Conservation (phyloP, 768 basidiomycete species). For the Suillus weaverae region DNA sequence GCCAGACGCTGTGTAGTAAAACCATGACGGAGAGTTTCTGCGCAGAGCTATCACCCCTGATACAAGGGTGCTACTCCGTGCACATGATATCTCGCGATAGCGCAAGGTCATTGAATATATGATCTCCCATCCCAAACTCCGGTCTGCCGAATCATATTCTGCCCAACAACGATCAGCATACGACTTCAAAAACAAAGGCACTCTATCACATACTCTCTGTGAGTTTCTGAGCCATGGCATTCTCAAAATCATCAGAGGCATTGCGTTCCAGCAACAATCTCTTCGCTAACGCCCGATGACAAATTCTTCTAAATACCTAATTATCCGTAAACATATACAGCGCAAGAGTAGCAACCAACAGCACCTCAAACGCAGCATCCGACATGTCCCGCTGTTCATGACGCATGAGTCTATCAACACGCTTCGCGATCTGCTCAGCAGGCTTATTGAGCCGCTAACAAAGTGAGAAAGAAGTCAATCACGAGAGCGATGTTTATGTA, state of each 20-base stretch:
- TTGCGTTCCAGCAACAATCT: conserved; percentile 77
- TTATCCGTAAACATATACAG: conserved; percentile 88
- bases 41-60: conserved; percentile 37
- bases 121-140: conserved; percentile 90
- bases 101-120: conserved; percentile 91
- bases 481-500: no score
- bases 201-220: conserved; percentile 63
- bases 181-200: conserved; percentile 1
- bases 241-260: conserved; percentile 86
- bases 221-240: conserved; percentile 78
- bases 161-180: conserved; percentile 17
- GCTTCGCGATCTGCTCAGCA: conserved; percentile 90
- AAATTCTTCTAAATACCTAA: conserved; percentile 92
- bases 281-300: conserved; percentile 86
- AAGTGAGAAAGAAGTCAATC: no score
- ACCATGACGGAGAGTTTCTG: conserved; percentile 73
- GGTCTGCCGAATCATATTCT: conserved; percentile 77
- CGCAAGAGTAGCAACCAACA: conserved; percentile 65
- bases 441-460: conserved; percentile 66
- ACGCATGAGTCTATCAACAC: conserved; percentile 85
- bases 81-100: conserved; percentile 74
- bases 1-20: conserved; percentile 86
- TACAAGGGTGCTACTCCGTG: conserved; percentile 59
- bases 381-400: conserved; percentile 75
- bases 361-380: conserved; percentile 60